Evolutionary conservation across 1,139 yeast genomes (phyloP).

Genomic region (Chernovozyma sophiae-reginae): DNA sequence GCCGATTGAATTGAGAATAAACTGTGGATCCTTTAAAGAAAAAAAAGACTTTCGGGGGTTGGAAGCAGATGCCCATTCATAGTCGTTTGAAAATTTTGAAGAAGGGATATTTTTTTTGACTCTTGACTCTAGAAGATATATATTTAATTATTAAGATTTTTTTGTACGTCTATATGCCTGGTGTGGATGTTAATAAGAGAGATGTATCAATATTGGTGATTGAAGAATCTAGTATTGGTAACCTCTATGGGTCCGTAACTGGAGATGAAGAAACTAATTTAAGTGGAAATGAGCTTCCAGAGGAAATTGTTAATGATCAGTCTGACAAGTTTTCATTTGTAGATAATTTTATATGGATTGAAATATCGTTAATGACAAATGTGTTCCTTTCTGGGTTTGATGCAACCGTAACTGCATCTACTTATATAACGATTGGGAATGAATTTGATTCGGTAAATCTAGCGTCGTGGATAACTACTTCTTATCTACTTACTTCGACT

Average conservation of each 20-base stretch:
- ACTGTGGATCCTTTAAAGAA: not conserved
- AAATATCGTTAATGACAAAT: slow-evolving; percentile 20
- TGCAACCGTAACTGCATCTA: slow-evolving; percentile 34
- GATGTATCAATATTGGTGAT: too few species aligned
- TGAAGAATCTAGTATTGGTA: too few species aligned
- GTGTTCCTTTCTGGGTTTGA: slow-evolving; percentile 30
- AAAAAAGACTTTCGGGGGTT: not conserved
- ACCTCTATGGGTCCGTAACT: not conserved
- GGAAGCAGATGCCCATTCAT: too few species aligned
- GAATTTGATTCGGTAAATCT: slow-evolving; percentile 32
- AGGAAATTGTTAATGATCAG: not conserved
- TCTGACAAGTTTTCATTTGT: slow-evolving; percentile 7
- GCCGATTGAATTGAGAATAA: not conserved
- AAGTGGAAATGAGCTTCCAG: not conserved
- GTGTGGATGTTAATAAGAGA: too few species aligned
- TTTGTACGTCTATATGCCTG: too few species aligned
- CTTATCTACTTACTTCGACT: slow-evolving; percentile 29
- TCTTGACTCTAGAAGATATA: too few species aligned
- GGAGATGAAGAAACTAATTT: not conserved
- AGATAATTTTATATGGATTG: slow-evolving; percentile 19
- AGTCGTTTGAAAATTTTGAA: too few species aligned
- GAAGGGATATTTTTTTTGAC: too few species aligned
- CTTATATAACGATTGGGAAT: slow-evolving; percentile 29
- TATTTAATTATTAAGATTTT: too few species aligned
- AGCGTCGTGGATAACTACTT: slow-evolving; percentile 38